Conservation (phyloP, 106 monocot genomes). For the Vanilla planifolia region DNA sequence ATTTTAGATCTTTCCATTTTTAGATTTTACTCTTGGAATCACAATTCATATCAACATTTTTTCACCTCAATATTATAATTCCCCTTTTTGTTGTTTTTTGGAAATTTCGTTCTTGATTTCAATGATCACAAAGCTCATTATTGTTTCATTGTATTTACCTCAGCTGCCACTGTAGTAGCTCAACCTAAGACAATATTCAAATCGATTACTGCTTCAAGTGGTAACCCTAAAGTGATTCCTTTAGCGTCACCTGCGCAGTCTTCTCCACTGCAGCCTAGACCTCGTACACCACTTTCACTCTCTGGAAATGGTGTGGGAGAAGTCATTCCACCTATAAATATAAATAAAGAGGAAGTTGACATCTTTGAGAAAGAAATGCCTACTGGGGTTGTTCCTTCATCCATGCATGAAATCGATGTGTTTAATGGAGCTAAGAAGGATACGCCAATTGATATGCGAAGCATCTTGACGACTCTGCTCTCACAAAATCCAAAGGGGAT, state of each 20-base stretch:
- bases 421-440: conserved; percentile 14
- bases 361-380: conserved; percentile 48
- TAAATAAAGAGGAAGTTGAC: conserved; percentile 38
- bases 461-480: conserved; percentile 36
- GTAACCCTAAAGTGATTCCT: conserved; percentile 17
- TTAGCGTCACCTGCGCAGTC: conserved; percentile 43
- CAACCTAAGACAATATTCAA: conserved; percentile 50
- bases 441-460: conserved; percentile 41
- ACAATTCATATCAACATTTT: neutral
- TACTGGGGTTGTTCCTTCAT: conserved; percentile 12
- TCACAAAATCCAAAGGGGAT: conserved; percentile 72
- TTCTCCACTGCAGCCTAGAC: conserved; percentile 39
- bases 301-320: conserved; percentile 33
- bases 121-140: neutral
- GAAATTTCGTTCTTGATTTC: neutral
- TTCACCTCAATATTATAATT: neutral
- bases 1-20: conserved; percentile 1
- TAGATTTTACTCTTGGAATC: neutral
- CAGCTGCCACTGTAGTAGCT: conserved; percentile 36
- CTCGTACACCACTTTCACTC: conserved; percentile 23
- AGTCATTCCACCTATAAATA: conserved; percentile 19
- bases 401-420: conserved; percentile 12
- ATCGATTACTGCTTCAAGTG: conserved; percentile 27
- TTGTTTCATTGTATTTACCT: conserved; percentile 13
- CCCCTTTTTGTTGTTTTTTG: neutral